Evolutionary conservation across 768 basidiomycete species (phyloP).

Genomic region (Russula vinacea): DNA sequence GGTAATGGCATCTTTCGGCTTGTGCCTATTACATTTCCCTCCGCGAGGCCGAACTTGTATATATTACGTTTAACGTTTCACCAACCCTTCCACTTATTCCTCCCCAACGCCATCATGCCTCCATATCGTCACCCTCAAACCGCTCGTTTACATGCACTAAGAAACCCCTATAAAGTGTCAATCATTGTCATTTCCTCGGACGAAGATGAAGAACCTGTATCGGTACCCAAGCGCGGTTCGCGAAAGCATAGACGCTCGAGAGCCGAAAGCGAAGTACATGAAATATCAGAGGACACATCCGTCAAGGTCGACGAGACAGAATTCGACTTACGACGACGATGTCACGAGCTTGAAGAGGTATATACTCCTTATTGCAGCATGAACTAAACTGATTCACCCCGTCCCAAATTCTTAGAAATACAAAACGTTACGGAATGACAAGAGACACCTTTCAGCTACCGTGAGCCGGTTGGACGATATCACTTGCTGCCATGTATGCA

Average conservation of each 20-base stretch:
- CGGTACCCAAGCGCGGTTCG: neutral
- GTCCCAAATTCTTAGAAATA: slow-evolving; percentile 8
- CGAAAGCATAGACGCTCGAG: slow-evolving; percentile 12
- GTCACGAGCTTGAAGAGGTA: slow-evolving; percentile 20
- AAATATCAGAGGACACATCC: slow-evolving; percentile 17
- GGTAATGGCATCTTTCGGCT: too few relatives aligned
- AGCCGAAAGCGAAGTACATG: slow-evolving; percentile 6
- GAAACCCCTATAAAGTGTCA: slow-evolving; percentile 1
- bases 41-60: too few relatives aligned
- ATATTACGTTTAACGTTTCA: too few relatives aligned
- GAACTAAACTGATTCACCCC: neutral
- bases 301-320: slow-evolving; percentile 19
- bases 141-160: slow-evolving; percentile 3
- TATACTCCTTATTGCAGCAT: neutral
- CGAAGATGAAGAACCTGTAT: slow-evolving; percentile 16
- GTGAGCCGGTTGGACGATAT: slow-evolving; percentile 42
- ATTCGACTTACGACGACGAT: slow-evolving; percentile 7
- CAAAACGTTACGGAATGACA: slow-evolving; percentile 11
- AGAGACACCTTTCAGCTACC: slow-evolving; percentile 2
- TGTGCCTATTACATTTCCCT: too few relatives aligned
- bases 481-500: slow-evolving; percentile 63
- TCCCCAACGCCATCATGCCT: slow-evolving; percentile 14
- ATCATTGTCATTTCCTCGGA: slow-evolving; percentile 27
- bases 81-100: too few relatives aligned
- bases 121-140: slow-evolving; percentile 13